Evolutionary conservation across 2,329 filamentous ascomycete species (phyloP).

Genomic region (Fusarium buxicola): DNA sequence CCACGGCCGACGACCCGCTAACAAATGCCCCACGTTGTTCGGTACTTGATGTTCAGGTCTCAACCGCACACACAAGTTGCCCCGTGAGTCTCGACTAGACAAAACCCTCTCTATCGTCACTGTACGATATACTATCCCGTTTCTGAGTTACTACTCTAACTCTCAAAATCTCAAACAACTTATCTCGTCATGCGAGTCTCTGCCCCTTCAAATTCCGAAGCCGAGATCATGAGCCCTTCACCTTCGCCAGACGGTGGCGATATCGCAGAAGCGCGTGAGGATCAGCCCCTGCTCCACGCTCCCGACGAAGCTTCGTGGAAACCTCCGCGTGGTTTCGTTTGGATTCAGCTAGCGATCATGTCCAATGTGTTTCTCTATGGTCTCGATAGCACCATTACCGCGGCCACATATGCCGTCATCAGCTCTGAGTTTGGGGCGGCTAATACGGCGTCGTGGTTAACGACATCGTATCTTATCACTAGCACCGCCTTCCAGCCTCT

Average conservation of each 20-base stretch:
- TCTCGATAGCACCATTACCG: slow-evolving; percentile 80
- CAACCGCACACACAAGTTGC: slow-evolving; percentile 1
- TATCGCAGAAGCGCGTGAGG: slow-evolving; percentile 24
- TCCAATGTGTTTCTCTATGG: slow-evolving; percentile 73
- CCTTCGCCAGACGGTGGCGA: neutral
- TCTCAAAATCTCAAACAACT: neutral
- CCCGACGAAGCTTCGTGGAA: slow-evolving; percentile 53
- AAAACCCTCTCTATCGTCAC: neutral
- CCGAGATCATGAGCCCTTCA: slow-evolving; percentile 7
- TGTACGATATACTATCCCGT: neutral
- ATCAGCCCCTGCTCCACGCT: slow-evolving; percentile 38
- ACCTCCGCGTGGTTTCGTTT: slow-evolving; percentile 64
- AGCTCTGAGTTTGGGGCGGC: slow-evolving; percentile 79
- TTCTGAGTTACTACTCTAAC: neutral
- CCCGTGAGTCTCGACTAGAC: neutral
- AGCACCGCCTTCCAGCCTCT: slow-evolving; percentile 79
- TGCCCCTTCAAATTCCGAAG: neutral
- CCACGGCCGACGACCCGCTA: slow-evolving; percentile 21
- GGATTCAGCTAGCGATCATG: slow-evolving; percentile 72
- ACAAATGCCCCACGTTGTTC: slow-evolving; percentile 4
- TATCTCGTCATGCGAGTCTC: slow-evolving; percentile 4
- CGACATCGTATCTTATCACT: slow-evolving; percentile 78
- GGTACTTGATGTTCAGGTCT: neutral
- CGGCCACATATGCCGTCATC: slow-evolving; percentile 78
- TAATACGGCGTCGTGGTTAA: slow-evolving; percentile 80